Conservation (phyloP, 2,329 filamentous ascomycete species). For the Penicillium verrucosum region DNA sequence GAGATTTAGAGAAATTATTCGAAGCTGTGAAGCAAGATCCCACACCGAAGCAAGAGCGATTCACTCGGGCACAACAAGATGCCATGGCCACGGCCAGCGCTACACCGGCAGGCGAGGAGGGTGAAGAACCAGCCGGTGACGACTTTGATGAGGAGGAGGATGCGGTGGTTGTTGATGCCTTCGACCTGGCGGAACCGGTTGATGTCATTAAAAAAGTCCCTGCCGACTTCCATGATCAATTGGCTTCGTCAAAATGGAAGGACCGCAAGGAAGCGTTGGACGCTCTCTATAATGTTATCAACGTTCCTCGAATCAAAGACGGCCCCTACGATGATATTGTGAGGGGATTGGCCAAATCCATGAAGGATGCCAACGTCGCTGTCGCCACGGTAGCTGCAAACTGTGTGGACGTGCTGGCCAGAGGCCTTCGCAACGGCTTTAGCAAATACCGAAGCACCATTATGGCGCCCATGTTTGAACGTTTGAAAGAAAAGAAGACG, state of each 20-base stretch:
- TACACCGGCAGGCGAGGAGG: constrained; percentile 56
- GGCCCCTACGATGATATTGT: constrained; percentile 82
- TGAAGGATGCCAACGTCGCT: constrained; percentile 98
- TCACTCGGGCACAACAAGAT: constrained; percentile 85
- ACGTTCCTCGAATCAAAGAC: constrained; percentile 89
- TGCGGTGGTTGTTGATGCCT: constrained; percentile 69
- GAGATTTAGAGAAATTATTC: constrained; percentile 88
- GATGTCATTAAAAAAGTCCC: constrained; percentile 81
- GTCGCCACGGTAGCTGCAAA: constrained; percentile 92
- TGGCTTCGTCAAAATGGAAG: constrained; percentile 95
- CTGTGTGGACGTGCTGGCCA: constrained; percentile 84
- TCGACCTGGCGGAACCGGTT: constrained; percentile 79
- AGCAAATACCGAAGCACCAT: constrained; percentile 75
- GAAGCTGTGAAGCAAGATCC: constrained; percentile 88
- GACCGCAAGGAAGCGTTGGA: constrained; percentile 94
- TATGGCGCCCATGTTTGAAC: constrained; percentile 87
- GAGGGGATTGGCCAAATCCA: constrained; percentile 82
- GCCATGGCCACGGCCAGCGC: constrained; percentile 69
- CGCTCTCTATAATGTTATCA: constrained; percentile 69
- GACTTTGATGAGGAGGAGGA: constrained; percentile 60
- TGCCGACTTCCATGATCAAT: constrained; percentile 73
- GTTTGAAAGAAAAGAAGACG: constrained; percentile 95
- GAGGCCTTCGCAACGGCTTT: constrained; percentile 75
- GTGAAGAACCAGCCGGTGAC: constrained; percentile 38
- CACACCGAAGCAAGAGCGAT: constrained; percentile 81